Conservation (phyloP, 1,284 basidiomycete genomes). For the Waitea zeae region DNA sequence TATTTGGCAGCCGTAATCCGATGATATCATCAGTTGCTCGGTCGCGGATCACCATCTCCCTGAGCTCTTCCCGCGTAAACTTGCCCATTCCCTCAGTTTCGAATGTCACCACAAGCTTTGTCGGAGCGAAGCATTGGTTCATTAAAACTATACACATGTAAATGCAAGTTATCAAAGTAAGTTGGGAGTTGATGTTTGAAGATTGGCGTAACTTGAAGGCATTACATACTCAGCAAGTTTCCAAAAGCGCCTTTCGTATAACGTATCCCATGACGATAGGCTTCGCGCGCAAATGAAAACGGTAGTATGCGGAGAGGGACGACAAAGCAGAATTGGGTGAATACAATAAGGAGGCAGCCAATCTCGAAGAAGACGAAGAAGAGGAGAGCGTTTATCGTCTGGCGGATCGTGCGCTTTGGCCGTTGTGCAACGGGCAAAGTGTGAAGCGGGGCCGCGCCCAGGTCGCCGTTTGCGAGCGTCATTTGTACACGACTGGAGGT, state of each 20-base stretch:
- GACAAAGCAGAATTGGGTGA: constrained; percentile 52
- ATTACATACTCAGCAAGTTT: constrained; percentile 44
- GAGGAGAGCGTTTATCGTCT: constrained; percentile 29
- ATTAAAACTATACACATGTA: constrained; percentile 40
- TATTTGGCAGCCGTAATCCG: constrained; percentile 54
- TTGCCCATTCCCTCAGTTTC: constrained; percentile 46
- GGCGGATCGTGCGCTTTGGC: constrained; percentile 35
- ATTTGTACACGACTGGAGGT: too few species aligned
- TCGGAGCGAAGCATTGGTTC: constrained; percentile 72
- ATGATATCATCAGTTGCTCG: constrained; percentile 33
- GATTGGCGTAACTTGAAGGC: too few species aligned
- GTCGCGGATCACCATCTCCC: constrained; percentile 35
- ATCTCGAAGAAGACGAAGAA: constrained; percentile 49
- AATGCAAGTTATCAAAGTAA: not conserved
- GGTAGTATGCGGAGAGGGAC: constrained; percentile 44
- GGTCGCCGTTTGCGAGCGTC: too few species aligned
- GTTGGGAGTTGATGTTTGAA: not conserved
- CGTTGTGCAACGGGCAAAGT: too few species aligned
- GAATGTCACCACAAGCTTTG: constrained; percentile 58
- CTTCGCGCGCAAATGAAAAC: constrained; percentile 24
- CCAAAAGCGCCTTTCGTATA: constrained; percentile 78
- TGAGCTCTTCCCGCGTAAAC: constrained; percentile 40
- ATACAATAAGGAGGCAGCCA: constrained; percentile 53
- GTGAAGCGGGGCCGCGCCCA: too few species aligned
- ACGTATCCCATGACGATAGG: constrained; percentile 53